phyloP scores from a whole-genome alignment of 2,329 filamentous ascomycete genomes.

The Byssochlamys sp. region DNA sequence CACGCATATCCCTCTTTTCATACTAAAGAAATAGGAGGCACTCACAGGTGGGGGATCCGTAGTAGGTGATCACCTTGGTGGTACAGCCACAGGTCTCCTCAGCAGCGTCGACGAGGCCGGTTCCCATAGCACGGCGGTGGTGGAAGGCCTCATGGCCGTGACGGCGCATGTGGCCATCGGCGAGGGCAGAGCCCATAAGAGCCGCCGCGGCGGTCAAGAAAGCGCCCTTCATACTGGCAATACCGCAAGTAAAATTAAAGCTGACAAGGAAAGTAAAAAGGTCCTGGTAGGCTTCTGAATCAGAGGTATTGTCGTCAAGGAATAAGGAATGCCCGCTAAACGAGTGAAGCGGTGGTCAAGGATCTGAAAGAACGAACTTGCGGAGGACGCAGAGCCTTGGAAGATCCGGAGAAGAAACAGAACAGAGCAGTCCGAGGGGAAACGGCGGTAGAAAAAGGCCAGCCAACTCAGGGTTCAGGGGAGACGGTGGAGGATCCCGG shows the following conservation, averaged over 20 bases:
- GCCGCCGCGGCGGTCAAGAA: conserved; percentile 53
- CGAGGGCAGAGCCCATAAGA: conserved; percentile 42
- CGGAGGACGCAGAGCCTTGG: background rate
- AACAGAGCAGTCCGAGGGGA: conserved; percentile 1
- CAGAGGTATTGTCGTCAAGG: conserved; percentile 10
- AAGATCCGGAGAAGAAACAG: conserved; percentile 3
- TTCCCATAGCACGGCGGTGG: conserved; percentile 41
- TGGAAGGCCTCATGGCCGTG: conserved; percentile 46
- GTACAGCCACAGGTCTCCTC: conserved; percentile 57
- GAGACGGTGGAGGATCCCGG: background rate
- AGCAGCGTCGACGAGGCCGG: conserved; percentile 10
- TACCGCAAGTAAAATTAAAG: conserved; percentile 1
- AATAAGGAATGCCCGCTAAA: conserved; percentile 73
- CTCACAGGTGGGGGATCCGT: conserved; percentile 56
- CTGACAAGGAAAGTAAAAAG: conserved; percentile 8
- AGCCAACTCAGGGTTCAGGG: background rate
- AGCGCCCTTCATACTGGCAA: conserved; percentile 62
- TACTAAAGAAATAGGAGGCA: conserved; percentile 9
- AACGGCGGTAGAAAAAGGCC: background rate
- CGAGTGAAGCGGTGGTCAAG: conserved; percentile 36
- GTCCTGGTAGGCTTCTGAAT: background rate
- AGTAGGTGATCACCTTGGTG: conserved; percentile 63
- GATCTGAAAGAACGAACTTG: conserved; percentile 4
- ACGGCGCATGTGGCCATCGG: conserved; percentile 51
- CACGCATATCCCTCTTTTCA: background rate